phyloP scores from a whole-genome alignment of 2,329 filamentous ascomycete genomes.

The Alternaria hordeiaustralica region DNA sequence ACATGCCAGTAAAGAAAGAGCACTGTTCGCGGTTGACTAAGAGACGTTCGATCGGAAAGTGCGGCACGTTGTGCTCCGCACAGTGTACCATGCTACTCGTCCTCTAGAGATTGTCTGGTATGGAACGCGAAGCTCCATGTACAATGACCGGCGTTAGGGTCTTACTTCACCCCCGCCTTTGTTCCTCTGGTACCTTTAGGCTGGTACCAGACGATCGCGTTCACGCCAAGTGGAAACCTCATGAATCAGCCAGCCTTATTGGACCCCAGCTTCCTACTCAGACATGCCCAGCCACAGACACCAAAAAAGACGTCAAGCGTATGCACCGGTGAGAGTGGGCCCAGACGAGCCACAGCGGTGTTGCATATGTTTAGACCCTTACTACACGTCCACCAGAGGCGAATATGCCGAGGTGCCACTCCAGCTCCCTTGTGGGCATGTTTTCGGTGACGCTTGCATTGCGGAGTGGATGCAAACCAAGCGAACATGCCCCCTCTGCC shows the following conservation, averaged over 20 bases:
- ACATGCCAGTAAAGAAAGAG: background rate
- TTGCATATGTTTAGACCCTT: constrained; percentile 20
- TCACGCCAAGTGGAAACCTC: background rate
- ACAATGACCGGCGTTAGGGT: background rate
- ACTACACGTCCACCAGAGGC: constrained; percentile 3
- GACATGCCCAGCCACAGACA: background rate
- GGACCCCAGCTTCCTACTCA: constrained; percentile 4
- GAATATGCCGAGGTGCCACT: constrained; percentile 13
- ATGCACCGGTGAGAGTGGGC: constrained; percentile 6
- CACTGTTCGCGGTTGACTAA: background rate
- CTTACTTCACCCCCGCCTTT: constrained; percentile 5
- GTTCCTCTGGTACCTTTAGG: background rate
- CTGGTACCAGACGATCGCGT: constrained; percentile 9
- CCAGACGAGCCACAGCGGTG: constrained; percentile 9
- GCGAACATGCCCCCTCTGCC: constrained; percentile 24
- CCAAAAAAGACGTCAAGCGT: background rate
- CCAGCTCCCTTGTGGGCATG: constrained; percentile 20
- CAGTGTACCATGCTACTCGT: background rate
- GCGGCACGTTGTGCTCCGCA: background rate
- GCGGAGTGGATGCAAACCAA: constrained; percentile 12
- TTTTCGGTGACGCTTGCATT: constrained; percentile 23
- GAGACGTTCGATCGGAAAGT: background rate
- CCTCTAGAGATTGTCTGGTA: background rate
- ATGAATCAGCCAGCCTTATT: background rate
- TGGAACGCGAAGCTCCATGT: background rate